Base-by-base conservation (phyloP, 768 basidiomycete species). In the Daedalea quercina region DNA sequence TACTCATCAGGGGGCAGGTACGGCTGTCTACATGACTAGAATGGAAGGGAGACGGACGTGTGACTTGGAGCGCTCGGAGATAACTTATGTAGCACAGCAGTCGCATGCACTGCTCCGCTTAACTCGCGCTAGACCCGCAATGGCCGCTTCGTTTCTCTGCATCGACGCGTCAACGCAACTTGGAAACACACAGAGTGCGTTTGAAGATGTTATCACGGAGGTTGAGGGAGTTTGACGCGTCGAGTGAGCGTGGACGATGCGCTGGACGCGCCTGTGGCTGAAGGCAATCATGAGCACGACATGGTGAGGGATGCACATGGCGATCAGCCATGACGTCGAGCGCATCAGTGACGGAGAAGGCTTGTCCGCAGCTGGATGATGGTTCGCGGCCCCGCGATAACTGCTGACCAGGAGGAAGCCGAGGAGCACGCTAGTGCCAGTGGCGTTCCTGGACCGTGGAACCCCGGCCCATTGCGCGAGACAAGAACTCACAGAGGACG, bases 201-300 rank as follows among this genome's bases (percentile, higher is more conserved):
- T 44, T 37, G 26, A 34, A 52, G 46, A 46, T 51, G 47, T 48
- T 44, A 44, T 12, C 22, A 26, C 33, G 19, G 31, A 17, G 24
- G 23, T 9, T 19, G 2, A 13, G 22, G 44, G 44, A 9, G 9
- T 33, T 22, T 4, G 41, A 56, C 58, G 55, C 55, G 58, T 59
- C 51, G 37, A 49, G 41, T 42, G 56, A 53, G 53, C 53, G 55
- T 54, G 54, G 54, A 20, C 20, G 23, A 37, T 9, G 9, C 4
- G 25, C 49, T n/a, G 17, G 31, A 60, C 59, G 56, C 59, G 59
- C 47, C 54, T 53, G 58, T 57, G 59, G 59, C 59, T 57, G 55
- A 23, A 9, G 26, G 8, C 13, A 11, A 22, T 20, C 9, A 22
- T 6, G 47, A 19, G 33, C 42, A 43, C 15, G 37, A 40, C 37